A percentile compares a stretch with the other conserved stretches of the same genome.
These are phyloP conservation scores for Ceriops decandra DNA, from an alignment of 345 rosid genomes.

Conservation along the genomic window DNA sequence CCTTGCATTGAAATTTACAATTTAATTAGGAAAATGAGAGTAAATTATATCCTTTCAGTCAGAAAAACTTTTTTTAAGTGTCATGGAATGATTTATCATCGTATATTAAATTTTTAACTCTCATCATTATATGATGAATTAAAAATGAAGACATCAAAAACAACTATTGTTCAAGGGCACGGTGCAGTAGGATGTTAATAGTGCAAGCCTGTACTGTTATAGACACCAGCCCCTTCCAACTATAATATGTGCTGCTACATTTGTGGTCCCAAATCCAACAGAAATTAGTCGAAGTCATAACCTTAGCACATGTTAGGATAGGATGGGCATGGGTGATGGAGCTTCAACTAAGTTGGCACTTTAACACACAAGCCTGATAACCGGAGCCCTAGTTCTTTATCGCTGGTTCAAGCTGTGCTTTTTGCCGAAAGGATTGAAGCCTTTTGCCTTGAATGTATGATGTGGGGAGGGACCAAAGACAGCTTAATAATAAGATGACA, in stretches of 20 bases:
- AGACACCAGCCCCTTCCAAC: background rate
- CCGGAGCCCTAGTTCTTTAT: too few species aligned
- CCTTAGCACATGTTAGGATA: background rate
- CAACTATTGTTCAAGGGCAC: too few species aligned
- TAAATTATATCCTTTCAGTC: too few species aligned
- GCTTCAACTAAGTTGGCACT: slow-evolving; percentile 8
- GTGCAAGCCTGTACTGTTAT: background rate
- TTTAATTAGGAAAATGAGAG: too few species aligned
- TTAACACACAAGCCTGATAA: slow-evolving; percentile 1
- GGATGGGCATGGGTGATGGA: background rate
- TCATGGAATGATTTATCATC: too few species aligned
- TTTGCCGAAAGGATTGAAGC: slow-evolving; percentile 9
- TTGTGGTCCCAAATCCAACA: background rate
- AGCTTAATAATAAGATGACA: background rate
- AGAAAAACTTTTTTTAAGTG: too few species aligned
- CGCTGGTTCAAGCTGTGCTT: slow-evolving; percentile 3
- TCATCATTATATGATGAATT: too few species aligned
- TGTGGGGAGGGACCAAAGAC: background rate
- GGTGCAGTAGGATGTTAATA: too few species aligned
- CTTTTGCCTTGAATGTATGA: background rate
- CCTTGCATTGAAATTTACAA: too few species aligned
- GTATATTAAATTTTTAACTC: too few species aligned
- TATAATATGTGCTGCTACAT: background rate
- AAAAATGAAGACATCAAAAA: too few species aligned
- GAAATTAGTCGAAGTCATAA: background rate